Conservation (phyloP, 2,329 filamentous ascomycete genomes). For the Berkeleyomyces basicola region DNA sequence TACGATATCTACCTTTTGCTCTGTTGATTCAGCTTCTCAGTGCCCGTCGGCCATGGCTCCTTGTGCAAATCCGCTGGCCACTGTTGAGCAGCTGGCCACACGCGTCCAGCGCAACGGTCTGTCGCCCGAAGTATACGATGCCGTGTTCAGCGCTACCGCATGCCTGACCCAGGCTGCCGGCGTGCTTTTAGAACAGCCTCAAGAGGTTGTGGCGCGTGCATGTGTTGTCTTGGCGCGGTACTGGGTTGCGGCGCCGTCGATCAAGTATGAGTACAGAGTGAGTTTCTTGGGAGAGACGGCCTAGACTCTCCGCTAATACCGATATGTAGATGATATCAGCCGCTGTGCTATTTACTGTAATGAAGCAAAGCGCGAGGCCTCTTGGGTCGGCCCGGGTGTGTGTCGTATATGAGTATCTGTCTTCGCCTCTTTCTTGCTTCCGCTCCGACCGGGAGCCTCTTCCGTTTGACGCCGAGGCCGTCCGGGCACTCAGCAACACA, state of each 20-base stretch:
- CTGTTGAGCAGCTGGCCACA: slow-evolving; percentile 49
- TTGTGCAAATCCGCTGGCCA: slow-evolving; percentile 54
- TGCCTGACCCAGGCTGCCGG: slow-evolving; percentile 63
- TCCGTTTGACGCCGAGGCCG: slow-evolving; percentile 31
- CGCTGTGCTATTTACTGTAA: slow-evolving; percentile 10
- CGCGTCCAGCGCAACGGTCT: slow-evolving; percentile 39
- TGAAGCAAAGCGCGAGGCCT: slow-evolving; percentile 5
- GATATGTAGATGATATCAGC: slow-evolving; percentile 9
- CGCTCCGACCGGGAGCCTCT: slow-evolving; percentile 17
- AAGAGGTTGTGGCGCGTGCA: slow-evolving; percentile 72
- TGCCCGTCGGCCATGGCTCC: slow-evolving; percentile 6
- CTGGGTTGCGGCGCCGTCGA: slow-evolving; percentile 47
- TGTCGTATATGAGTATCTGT: slow-evolving; percentile 71
- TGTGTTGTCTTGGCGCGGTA: slow-evolving; percentile 69
- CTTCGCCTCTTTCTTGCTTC: slow-evolving; percentile 42
- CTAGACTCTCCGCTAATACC: not conserved
- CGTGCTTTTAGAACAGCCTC: slow-evolving; percentile 65
- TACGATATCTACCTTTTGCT: not conserved
- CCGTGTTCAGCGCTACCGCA: slow-evolving; percentile 54
- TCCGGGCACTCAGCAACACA: slow-evolving; percentile 56
- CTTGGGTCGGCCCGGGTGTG: slow-evolving; percentile 22
- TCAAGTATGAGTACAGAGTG: slow-evolving; percentile 41
- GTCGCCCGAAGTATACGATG: slow-evolving; percentile 52
- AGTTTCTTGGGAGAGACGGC: slow-evolving; percentile 12
- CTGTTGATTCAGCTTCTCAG: not conserved